Base-by-base conservation (phyloP, 371 early-diverging fungal genomes). In the Zychaea mexicana region DNA sequence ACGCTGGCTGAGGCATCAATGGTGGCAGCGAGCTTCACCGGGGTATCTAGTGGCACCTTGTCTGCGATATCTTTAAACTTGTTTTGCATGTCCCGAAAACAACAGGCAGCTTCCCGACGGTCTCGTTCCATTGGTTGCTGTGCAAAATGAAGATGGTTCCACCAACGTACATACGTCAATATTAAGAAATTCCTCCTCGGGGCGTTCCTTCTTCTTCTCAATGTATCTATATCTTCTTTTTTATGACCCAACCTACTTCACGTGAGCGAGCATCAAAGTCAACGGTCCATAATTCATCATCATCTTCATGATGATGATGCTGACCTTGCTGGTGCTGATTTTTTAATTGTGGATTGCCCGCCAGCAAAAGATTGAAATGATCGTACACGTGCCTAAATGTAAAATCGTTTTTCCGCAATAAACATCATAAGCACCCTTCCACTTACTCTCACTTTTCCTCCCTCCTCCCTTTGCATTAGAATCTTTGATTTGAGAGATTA, bases 221-320 rank as follows among this genome's bases (percentile, higher is more conserved):
- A 22, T 52, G n/a, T 31, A 31, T n/a, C 45, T 15, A 32, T 3
- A 56, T 32, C n/a, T 13, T 13, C 5, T 1, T 15, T n/a, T 2
- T 33, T 2, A 38, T 24, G n/a, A 17, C 13, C 42, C 31, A 36
- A 55, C 68, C 66, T 76, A 82, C 83, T 67, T 79, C 73, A 46
- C 82, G 72, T 8, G 72, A 60, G 19, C 85, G 72, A 22, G 60
- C 55, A 55, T 84, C 85, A 56, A 79, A 84, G 57, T 84, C 79
- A n/a, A 84, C 67, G 10, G 36, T 52, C 70, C 70, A 70, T 52
- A 12, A 21, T 22, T 17, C 6, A 24, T 57, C 13, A n/a, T 32
- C 33, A 17, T 32, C 28, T 56, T 32, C 26, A 19, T 42, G 42
- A 42, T 15, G 49, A 21, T 47, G 28, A 63, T 67, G 74, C 33